Conservation (phyloP, 805 yeast species). For the Lipomyces kockii region DNA sequence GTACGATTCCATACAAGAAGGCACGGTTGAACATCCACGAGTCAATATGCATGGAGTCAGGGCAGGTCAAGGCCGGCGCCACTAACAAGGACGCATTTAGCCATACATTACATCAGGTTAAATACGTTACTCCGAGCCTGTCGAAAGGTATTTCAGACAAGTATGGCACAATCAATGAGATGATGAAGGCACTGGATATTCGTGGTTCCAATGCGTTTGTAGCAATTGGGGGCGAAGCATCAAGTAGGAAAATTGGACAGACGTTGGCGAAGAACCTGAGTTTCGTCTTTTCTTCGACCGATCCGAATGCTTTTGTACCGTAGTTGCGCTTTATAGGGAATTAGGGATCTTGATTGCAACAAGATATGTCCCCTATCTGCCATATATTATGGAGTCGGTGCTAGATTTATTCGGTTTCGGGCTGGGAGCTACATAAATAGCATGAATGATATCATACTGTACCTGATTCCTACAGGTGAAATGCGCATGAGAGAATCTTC, state of each 20-base stretch:
- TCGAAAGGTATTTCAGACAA: constrained; percentile 21
- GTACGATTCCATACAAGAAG: constrained; percentile 30
- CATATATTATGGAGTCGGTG: background rate
- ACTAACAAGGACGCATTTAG: constrained; percentile 20
- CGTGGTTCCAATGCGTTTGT: constrained; percentile 21
- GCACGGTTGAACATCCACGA: constrained; percentile 25
- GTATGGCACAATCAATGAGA: constrained; percentile 16
- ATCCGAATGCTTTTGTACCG: constrained; percentile 28
- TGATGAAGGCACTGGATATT: constrained; percentile 20
- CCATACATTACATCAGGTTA: constrained; percentile 24
- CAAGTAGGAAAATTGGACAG: constrained; percentile 19
- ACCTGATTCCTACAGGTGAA: no score
- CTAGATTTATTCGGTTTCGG: background rate
- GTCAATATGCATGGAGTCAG: constrained; percentile 31
- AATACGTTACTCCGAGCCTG: constrained; percentile 26
- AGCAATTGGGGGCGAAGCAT: constrained; percentile 8
- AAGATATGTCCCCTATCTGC: background rate
- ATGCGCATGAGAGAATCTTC: no score
- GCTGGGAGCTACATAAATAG: background rate
- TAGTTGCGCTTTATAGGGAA: background rate
- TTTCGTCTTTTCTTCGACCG: constrained; percentile 19
- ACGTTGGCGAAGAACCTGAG: constrained; percentile 22
- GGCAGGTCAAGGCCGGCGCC: constrained; percentile 31
- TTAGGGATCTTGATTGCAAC: background rate
- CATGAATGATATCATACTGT: no score